Base-by-base conservation (phyloP, 2,329 filamentous ascomycete genomes). In the Colletotrichum melonis region DNA sequence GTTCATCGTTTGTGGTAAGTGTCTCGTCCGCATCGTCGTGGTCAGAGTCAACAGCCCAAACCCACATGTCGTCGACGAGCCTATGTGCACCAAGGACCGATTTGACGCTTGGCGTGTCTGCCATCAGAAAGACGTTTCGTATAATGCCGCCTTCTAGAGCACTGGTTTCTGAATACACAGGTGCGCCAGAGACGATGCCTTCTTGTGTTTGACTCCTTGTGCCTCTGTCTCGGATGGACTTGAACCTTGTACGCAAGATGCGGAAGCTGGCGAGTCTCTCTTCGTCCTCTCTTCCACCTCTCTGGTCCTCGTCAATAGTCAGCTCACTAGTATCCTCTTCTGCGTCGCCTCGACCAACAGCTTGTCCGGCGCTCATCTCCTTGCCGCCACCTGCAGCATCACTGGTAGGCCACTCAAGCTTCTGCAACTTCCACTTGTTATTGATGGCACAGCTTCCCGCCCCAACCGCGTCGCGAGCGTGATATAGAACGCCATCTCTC, bases 21-120 rank as follows among this genome's bases (percentile, higher is more conserved):
- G 28, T 30, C 55, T 60, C 14, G 60, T 3, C 11, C 35, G 26
- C 26, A 19, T 67, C 64, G n/a, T 59, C 32, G 54, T 60, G 38
- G 8, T 60, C 28, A 0, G 64, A 55, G 16, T 67, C 64, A 30
- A 67, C 22, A 5, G 55, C 64, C 64, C 64, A 67, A n/a, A 54
- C 38, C 64, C 64, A 67, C 64, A 67, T 60, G 24, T 67, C 64
- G 55, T 67, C 64, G 24, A 67, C 55, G 11, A 42, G 26, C 26
- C 64, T 28, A 4, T n/a, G 14, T 22, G 55, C 64, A n/a, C 26
- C 16, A 6, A 49, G 6, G 3, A 54, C 38, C 9, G 55, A 67
- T 28, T 30, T 11, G n/a, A 4, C 55, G 8, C 32, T 62, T 12
- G 26, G 28, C 22, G 1, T 12, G 38, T 49, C 24, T 5, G 22